Evolutionary conservation across 2,329 filamentous ascomycete species (phyloP).

Genomic region (Neonectria coccinea): DNA sequence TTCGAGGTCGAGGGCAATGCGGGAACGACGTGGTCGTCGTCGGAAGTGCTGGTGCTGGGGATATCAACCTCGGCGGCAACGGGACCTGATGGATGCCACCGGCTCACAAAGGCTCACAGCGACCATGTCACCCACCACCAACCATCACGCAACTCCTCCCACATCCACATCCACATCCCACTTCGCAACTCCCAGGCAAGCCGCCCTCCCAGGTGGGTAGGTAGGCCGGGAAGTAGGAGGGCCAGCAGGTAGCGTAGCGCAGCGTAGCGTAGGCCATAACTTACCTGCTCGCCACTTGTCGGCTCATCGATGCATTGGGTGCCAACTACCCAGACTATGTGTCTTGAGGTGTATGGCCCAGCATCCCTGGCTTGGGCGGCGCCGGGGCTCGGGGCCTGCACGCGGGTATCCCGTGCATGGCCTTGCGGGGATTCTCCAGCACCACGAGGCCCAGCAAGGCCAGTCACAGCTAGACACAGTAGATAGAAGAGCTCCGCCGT

Average conservation of each 20-base stretch:
- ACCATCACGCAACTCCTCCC: conserved; percentile 29
- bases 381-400: conserved; percentile 42
- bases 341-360: conserved; percentile 47
- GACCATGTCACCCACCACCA: background rate
- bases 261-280: conserved; percentile 4
- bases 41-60: conserved; percentile 20
- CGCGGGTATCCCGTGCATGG: conserved; percentile 43
- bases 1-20: conserved; percentile 1
- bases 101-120: background rate
- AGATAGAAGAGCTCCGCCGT: conserved; percentile 14
- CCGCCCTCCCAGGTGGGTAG: too few species aligned
- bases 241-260: background rate
- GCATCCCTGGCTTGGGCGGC: conserved; percentile 44
- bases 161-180: background rate
- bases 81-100: conserved; percentile 18
- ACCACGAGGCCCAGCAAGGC: conserved; percentile 27
- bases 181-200: too few species aligned
- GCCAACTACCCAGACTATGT: conserved; percentile 39
- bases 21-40: conserved; percentile 8
- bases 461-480: conserved; percentile 38
- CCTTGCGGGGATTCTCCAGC: conserved; percentile 40
- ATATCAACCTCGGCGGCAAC: conserved; percentile 32
- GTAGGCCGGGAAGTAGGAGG: background rate
- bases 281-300: conserved; percentile 44
- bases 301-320: conserved; percentile 47